Base-by-base conservation (phyloP, 1,139 yeast species). In the Kodamaea suecica region DNA sequence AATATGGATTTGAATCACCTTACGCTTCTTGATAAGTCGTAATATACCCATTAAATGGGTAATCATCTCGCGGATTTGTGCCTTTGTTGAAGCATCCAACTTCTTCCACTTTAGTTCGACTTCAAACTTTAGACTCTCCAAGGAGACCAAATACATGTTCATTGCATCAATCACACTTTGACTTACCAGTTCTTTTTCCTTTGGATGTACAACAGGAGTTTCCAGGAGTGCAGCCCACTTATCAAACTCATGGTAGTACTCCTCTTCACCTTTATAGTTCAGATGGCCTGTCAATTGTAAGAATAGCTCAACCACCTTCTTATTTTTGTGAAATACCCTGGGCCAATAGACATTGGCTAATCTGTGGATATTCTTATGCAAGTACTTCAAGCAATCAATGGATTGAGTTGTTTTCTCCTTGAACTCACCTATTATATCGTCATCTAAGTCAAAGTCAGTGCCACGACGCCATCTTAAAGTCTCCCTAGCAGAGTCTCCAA, bases 21-120 rank as follows among this genome's bases (percentile, higher is more conserved):
- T 59, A 36, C 81, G 55, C 44, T 71, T 70, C 20, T 64, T 64
- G 23, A 76, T 57, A 26, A 74, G 48, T 43, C 67, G 70, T 39
- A 66, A 49, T 2, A 65, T 49, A 5, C 57, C 59, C 17, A 63
- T 61, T 36, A 76, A 48, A 33, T 65, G 57, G 3, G 49, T 52
- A 25, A 53, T 55, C 74, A 75, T 69, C 30, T 63, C 70, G 27
- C 59, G 50, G 19, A 71, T 55, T 41, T 67, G 55, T 2, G 52
- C 40, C 17, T 55, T 53, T 29, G 70, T 52, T 5, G 60, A 52
- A 17, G 59, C 61, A 21, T 55, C 49, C 37, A 59, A 59, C 1
- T 39, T 33, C 17, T 62, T 64, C 55, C 70, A 60, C 7, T 57
- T 62, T 23, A 50, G 56, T 17, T 63, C 44, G 1, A 70, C 50